These are phyloP conservation scores for Dichotomopilus funicola DNA, from an alignment of 2,329 filamentous ascomycete species.

Conservation along the genomic window DNA sequence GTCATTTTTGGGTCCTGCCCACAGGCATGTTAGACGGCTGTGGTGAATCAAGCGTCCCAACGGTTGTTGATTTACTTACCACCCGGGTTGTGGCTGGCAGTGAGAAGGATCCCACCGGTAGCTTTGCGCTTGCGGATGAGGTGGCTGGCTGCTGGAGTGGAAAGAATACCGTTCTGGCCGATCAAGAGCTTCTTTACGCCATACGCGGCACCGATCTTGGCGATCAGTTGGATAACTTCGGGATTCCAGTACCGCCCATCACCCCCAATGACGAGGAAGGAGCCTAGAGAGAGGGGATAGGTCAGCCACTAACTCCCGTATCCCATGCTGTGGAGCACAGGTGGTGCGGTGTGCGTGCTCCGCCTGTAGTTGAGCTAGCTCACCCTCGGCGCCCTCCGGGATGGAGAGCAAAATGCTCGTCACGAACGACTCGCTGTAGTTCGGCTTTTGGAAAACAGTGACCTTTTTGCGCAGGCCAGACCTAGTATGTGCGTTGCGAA, in stretches of 20 bases:
- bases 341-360: neutral
- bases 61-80: slow-evolving; percentile 49
- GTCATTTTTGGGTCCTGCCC: slow-evolving; percentile 76
- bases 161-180: slow-evolving; percentile 93
- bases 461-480: slow-evolving; percentile 99
- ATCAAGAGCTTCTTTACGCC: slow-evolving; percentile 98
- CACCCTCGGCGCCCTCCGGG: slow-evolving; percentile 81
- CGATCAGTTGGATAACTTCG: slow-evolving; percentile 92
- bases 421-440: slow-evolving; percentile 96
- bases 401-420: slow-evolving; percentile 93
- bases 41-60: neutral
- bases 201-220: slow-evolving; percentile 93
- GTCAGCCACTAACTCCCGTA: neutral
- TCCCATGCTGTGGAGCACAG: neutral
- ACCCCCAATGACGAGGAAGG: slow-evolving; percentile 92
- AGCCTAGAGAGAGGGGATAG: slow-evolving; percentile 33
- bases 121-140: slow-evolving; percentile 91
- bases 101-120: slow-evolving; percentile 93
- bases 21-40: neutral
- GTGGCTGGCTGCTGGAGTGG: slow-evolving; percentile 92
- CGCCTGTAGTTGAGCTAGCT: slow-evolving; percentile 11
- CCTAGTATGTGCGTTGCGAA: slow-evolving; percentile 39
- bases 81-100: slow-evolving; percentile 96
- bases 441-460: slow-evolving; percentile 87
- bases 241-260: slow-evolving; percentile 97